Conservation (phyloP, 176 grass and related monocot genomes). For the Areca catechu region DNA sequence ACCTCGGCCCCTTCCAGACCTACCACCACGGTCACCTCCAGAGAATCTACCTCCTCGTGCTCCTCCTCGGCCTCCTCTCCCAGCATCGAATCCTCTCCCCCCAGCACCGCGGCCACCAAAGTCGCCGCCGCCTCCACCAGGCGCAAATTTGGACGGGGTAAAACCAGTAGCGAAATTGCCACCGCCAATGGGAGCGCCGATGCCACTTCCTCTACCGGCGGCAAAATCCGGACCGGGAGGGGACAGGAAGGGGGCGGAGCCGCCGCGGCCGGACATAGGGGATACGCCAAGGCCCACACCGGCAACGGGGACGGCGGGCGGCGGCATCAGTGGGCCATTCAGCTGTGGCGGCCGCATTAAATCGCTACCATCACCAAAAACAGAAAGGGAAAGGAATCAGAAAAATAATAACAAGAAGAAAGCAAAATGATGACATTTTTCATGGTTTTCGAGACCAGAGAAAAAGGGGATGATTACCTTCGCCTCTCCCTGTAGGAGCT, state of each 20-base stretch:
- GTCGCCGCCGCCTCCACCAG: constrained; percentile 1
- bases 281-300: constrained; percentile 8
- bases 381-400: constrained; percentile 1
- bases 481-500: constrained; percentile 85
- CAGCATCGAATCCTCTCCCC: too few relatives aligned
- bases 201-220: background rate
- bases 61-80: constrained; percentile 9
- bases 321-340: background rate
- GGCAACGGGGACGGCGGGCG: constrained; percentile 9
- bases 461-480: constrained; percentile 34
- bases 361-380: constrained; percentile 18
- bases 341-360: constrained; percentile 15
- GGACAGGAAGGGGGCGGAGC: background rate
- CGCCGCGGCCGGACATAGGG: background rate
- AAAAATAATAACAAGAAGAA: background rate
- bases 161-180: background rate
- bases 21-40: constrained; percentile 25
- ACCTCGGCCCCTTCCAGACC: constrained; percentile 11
- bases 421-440: too few relatives aligned
- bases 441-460: background rate
- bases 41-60: constrained; percentile 26
- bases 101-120: background rate
- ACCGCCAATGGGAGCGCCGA: constrained; percentile 1
- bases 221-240: background rate
- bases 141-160: background rate